Evolutionary conservation across 768 basidiomycete species (phyloP), one percentile per base, ranked within the genome.

Genomic region (Agaricus sinodeliciosus): DNA sequence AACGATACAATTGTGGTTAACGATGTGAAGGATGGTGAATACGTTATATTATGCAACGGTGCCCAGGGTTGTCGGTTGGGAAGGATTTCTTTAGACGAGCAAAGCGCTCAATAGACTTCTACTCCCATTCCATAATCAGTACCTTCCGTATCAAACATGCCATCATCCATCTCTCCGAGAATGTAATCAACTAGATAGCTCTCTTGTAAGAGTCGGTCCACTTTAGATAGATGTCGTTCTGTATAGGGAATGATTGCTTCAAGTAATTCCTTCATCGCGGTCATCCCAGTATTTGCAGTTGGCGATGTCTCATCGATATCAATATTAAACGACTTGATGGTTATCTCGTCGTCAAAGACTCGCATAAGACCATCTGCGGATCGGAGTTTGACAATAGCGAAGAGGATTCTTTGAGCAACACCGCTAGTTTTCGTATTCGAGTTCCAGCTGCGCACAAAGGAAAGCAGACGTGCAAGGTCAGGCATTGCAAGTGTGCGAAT

Each of bases 111-210:
- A 16, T 55, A 43, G 19, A 31, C 51, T 54, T 72, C 73, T 46
- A 76, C 69, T 13, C 77, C 74, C 75, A 78, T 77, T 40, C 56
- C 55, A 28, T 72, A 71, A 18, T 79, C 77, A 28, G 74, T 71
- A 4, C 67, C 61, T 18, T 69, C 71, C 22, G 66, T 74, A 58
- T 74, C 76, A 50, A 87, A 79, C 67, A 87, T 76, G 22, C 85
- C 87, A 57, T 79, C 85, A 62, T 91, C 90, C 90, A 93, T 93
- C 72, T 93, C 90, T 13, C 79, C 80, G 27, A 93, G 70, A 51
- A 93, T 74, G 58, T 89, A 94, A 65, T 99, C 96, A 51, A 99
- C 81, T 57, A 96, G 84, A 62, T 93, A 98, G 65, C 92, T 96
- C 62, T 98, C 96, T 71, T 96, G 91, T 28, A 96, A 80, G 51